Base-by-base conservation (phyloP, 2,329 filamentous ascomycete species). In the Calonectria montana region DNA sequence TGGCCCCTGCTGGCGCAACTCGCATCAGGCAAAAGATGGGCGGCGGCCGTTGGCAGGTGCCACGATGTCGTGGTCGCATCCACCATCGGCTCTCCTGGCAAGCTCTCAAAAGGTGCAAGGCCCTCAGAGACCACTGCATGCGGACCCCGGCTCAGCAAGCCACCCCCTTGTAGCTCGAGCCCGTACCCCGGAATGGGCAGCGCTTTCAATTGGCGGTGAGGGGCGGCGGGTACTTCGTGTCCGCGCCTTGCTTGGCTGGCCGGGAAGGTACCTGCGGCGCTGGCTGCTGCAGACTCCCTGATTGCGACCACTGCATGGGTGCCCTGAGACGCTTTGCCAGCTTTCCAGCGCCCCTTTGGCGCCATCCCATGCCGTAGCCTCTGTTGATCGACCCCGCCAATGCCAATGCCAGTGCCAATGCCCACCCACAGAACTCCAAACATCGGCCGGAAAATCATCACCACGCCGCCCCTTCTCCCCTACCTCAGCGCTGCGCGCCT, bases 401-500 rank as follows among this genome's bases (percentile, higher is more conserved):
- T 74, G 71, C 74, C 72, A 61, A 63, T 37, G 64, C 55, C 68
- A 29, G 63, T 62, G 68, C 71, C 72, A 73, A 70, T 41, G 23
- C 65, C 41, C 65, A 43, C 65, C 78, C 77, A 80, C 77, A 80
- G 76, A 75, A 79, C 74, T 79, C 76, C 77, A 79, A 80, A 78
- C 79, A 76, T 76, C 78, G 73, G 68, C 78, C 75, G 74, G 76
- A 81, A 82, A 80, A 78, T 77, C 81, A 84, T 81, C 81, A 81
- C 77, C 79, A 78, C 75, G 75, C 66, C 73, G 71, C 75, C 76
- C 75, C 75, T 75, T 79, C 75, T 74, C 76, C 76, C 69, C 70
- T 73, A 73, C 72, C 76, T 76, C 78, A 77, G 81, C 81, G 82
- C 82, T 81, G 82, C 76, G 82, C 82, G 82, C 81, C 75, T 80